Evolutionary conservation across 441 rosid species (phyloP).

Genomic region (Eruca vesicaria): DNA sequence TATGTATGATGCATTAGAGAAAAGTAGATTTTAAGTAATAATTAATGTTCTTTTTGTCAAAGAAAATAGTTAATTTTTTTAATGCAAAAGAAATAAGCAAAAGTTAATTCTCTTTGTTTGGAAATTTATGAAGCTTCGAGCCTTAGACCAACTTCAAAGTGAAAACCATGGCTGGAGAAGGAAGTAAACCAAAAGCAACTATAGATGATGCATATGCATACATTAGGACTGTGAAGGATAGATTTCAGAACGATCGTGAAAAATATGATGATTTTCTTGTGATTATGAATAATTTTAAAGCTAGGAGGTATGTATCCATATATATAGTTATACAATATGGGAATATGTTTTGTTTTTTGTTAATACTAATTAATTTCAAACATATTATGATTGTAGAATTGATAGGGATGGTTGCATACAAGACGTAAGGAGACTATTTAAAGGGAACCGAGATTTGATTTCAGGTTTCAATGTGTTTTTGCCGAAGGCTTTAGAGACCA

Average conservation of each 20-base stretch:
- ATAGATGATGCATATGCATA: constrained; percentile 78
- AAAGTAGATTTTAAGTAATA: no score
- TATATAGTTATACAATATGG: not conserved
- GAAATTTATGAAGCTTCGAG: constrained; percentile 52
- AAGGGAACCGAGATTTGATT: not conserved
- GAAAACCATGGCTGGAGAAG: constrained; percentile 43
- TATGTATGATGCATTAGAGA: no score
- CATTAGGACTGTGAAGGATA: constrained; percentile 68
- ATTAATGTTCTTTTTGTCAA: no score
- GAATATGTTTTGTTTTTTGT: no score
- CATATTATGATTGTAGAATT: not conserved
- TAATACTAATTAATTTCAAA: not conserved
- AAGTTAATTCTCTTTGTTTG: constrained; percentile 17
- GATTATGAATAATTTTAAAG: constrained; percentile 79
- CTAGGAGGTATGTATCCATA: not conserved
- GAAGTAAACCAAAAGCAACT: constrained; percentile 52
- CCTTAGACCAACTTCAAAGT: constrained; percentile 41
- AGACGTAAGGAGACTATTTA: not conserved
- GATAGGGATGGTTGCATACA: not conserved
- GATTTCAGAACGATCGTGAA: constrained; percentile 65
- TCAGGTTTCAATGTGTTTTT: not conserved
- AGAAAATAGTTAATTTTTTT: not conserved
- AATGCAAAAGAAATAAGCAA: not conserved
- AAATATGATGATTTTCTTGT: constrained; percentile 74
- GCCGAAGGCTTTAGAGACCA: not conserved